Base-by-base conservation (phyloP, 2,329 filamentous ascomycete species). In the Colletotrichum kahawae region DNA sequence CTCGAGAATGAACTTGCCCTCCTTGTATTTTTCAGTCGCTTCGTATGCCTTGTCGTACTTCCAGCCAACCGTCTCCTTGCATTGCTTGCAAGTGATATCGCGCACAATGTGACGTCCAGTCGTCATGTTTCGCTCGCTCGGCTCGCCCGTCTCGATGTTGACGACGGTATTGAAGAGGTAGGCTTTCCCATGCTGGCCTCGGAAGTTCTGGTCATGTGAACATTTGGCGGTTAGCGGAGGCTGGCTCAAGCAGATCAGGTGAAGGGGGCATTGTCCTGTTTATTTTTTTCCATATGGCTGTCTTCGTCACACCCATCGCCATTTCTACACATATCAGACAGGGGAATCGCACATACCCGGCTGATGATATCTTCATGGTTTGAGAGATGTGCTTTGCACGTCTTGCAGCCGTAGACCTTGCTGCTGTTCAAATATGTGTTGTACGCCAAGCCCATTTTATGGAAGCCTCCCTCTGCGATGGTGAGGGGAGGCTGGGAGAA, bases 21-120 rank as follows among this genome's bases (percentile, higher is more conserved):
- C 97, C 88, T 99, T 99, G 87, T 99, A 99, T 87, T 98, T 98
- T 90, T 99, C 96, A 78, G 90, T 93, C 38, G 88, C 85, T 87
- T 99, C 97, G 83, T 94, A 98, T 2, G 97, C 97, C 87, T 97
- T 98, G 85, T 99, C 97, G 84, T 99, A 99, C 85, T 98, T 98
- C 97, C 97, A 99, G 43, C 97, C 97, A 68, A 99, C 97, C 34
- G 93, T 94, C 84, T 96, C 94, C 82, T 94, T 94, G 90, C 97
- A 99, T 85, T 98, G 95, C 74, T 94, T 91, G 87, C 97, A 99
- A 74, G 89, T 89, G 80, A 99, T 98, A 83, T 99, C 97, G 74
- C 97, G 93, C 63, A 99, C 97, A 71, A 98, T 90, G 85, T 99
- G 97, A 70, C 95, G 92, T 68, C 97, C 97, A 1, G 97, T 99